phyloP scores from a whole-genome alignment of 2,329 filamentous ascomycete genomes.

The Curvularia verruculosa region DNA sequence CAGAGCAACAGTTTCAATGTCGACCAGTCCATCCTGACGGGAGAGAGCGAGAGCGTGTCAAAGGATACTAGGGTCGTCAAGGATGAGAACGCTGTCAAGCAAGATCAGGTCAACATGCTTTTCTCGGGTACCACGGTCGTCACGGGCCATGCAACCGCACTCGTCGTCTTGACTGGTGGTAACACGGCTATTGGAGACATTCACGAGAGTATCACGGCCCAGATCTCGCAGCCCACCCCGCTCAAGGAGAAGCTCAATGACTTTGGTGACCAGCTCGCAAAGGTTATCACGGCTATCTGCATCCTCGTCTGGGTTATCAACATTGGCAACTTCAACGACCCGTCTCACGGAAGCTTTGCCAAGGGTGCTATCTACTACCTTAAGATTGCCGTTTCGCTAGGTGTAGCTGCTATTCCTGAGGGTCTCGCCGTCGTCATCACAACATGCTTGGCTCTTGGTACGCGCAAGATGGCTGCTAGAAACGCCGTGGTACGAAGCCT shows the following conservation, averaged over 20 bases:
- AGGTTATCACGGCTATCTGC: constrained; percentile 98
- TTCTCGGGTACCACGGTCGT: constrained; percentile 99
- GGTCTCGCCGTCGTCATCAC: constrained; percentile 98
- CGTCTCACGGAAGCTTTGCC: constrained; percentile 87
- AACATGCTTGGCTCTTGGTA: constrained; percentile 95
- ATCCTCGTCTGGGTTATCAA: constrained; percentile 98
- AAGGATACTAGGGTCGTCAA: constrained; percentile 75
- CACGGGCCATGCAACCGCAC: constrained; percentile 86
- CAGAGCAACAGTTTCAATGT: constrained; percentile 97
- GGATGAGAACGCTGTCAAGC: constrained; percentile 87
- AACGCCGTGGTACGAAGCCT: constrained; percentile 96
- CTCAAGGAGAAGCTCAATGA: constrained; percentile 99
- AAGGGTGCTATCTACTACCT: constrained; percentile 99
- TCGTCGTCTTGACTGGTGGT: constrained; percentile 88
- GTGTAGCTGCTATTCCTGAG: constrained; percentile 96
- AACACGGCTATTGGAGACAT: constrained; percentile 97
- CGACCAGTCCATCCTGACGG: constrained; percentile 95
- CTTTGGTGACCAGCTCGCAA: constrained; percentile 93
- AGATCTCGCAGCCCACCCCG: constrained; percentile 96
- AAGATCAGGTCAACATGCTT: constrained; percentile 96
- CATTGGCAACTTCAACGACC: constrained; percentile 94
- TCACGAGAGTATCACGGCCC: constrained; percentile 96
- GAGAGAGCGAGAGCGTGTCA: constrained; percentile 94
- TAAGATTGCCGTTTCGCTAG: constrained; percentile 98
- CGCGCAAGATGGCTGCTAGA: constrained; percentile 97